Percentiles rank a stretch among this genome's conserved stretches.
Conservation (phyloP, 139 green algal genomes). For the Nannochloris sp. region DNA sequence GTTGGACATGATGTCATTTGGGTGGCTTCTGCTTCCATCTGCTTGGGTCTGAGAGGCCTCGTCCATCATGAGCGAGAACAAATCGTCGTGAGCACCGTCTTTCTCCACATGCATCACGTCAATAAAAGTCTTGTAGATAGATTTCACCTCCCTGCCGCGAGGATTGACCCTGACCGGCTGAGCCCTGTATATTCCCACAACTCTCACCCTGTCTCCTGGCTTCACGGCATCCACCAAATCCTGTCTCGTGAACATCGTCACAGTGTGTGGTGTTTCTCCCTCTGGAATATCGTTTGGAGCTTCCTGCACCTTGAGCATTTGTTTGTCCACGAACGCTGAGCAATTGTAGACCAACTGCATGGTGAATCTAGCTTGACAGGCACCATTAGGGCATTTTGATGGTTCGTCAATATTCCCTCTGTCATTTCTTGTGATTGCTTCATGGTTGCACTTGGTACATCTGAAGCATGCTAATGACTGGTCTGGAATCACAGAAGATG, state of each 20-base stretch:
- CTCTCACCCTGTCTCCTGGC: slow-evolving; percentile 68
- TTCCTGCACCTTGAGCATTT: slow-evolving; percentile 81
- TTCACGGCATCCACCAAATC: slow-evolving; percentile 75
- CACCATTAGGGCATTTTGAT: slow-evolving; percentile 39
- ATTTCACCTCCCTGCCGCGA: slow-evolving; percentile 57
- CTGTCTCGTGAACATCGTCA: slow-evolving; percentile 76
- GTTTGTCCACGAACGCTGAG: slow-evolving; percentile 82
- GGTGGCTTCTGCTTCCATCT: neutral
- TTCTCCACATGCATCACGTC: slow-evolving; percentile 84
- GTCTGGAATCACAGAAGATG: slow-evolving; percentile 84
- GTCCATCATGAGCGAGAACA: slow-evolving; percentile 38
- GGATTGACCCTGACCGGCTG: slow-evolving; percentile 72
- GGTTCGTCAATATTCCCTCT: slow-evolving; percentile 73
- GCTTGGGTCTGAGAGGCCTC: slow-evolving; percentile 2
- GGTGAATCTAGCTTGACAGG: slow-evolving; percentile 44
- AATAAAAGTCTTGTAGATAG: slow-evolving; percentile 69
- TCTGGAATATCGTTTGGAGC: slow-evolving; percentile 91
- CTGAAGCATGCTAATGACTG: slow-evolving; percentile 60
- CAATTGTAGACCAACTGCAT: slow-evolving; percentile 78
- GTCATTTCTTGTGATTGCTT: slow-evolving; percentile 34
- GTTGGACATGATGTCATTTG: slow-evolving; percentile 6
- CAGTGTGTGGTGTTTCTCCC: slow-evolving; percentile 91
- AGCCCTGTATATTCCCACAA: slow-evolving; percentile 76
- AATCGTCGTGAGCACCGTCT: slow-evolving; percentile 34
- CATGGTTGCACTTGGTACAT: slow-evolving; percentile 32